Conservation (phyloP, 768 basidiomycete genomes). For the Boletus rufocinnamomeus region DNA sequence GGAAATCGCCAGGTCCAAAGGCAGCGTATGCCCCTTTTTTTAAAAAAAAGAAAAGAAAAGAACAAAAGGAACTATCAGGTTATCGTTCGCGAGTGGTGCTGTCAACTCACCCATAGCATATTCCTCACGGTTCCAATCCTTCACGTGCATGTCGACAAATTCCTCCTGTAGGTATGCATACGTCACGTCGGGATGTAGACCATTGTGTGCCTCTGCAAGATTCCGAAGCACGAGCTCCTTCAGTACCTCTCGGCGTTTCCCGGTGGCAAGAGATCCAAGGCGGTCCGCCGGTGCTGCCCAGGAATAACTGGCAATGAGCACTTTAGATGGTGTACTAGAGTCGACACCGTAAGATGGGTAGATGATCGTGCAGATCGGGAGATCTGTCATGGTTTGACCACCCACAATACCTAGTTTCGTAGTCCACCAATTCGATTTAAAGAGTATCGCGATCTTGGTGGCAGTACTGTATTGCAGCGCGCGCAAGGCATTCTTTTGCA, state of each 20-base stretch:
- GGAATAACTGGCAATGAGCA: slow-evolving; percentile 10
- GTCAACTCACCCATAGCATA: slow-evolving; percentile 37
- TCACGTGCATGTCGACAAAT: slow-evolving; percentile 23
- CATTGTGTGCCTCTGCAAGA: slow-evolving; percentile 9
- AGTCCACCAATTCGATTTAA: slow-evolving; percentile 18
- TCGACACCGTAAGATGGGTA: slow-evolving; percentile 13
- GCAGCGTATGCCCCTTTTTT: slow-evolving; percentile 44
- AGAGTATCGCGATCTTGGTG: slow-evolving; percentile 10
- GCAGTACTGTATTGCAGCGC: neutral
- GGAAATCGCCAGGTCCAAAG: slow-evolving; percentile 42
- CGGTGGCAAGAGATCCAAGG: neutral
- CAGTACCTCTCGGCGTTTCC: neutral
- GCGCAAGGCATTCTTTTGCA: slow-evolving; percentile 11
- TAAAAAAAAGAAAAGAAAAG: neutral
- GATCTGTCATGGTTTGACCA: slow-evolving; percentile 15
- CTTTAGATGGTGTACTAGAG: slow-evolving; percentile 11
- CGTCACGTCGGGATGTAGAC: slow-evolving; percentile 6
- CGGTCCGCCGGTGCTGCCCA: neutral
- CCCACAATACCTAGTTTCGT: slow-evolving; percentile 12
- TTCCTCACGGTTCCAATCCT: slow-evolving; percentile 38
- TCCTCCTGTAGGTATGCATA: slow-evolving; percentile 2
- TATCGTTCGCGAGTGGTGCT: neutral
- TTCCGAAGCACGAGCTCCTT: slow-evolving; percentile 10
- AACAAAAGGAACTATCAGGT: neutral
- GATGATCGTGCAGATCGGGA: slow-evolving; percentile 8